Base-by-base conservation (phyloP, 257 asterid species). In the Verbena officinalis region DNA sequence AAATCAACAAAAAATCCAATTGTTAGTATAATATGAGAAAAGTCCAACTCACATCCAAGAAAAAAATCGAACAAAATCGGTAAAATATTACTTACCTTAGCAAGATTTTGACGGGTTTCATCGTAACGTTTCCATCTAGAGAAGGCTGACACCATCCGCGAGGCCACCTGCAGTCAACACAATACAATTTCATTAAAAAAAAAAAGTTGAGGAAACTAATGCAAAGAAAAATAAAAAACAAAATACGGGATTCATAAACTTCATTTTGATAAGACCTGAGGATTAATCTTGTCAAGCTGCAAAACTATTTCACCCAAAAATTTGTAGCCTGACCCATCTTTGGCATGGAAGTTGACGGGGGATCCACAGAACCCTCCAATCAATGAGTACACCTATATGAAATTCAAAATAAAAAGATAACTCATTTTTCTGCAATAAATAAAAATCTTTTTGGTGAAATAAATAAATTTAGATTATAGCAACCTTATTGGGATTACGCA, bases 61-160 rank as follows among this genome's bases (percentile, higher is more conserved):
- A 8, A 1, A 3, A 0, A 23, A 3, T n/a, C n/a, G n/a, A n/a
- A n/a, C n/a, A 51, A 11, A 22, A 1, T 21, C 7, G 42, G 34
- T 15, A 1, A 2, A 42, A n/a, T n/a, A n/a, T n/a, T n/a, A 13
- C 8, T 36, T 0, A 89, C 98, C 97, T 89, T 86, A 36, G 95
- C 92, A 57, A 80, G 95, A 56, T 59, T 71, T 67, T 89, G 96
- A 13, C 98, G 69, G 13, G 88, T 80, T 79, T 89, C 95, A 48
- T 92, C 98, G 44, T 77, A 92, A 16, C 96, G 98, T 68, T 76
- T 92, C 97, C 98, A 92, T 72, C 98, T 86, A 43, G 98, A 92
- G 80, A 92, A 84, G 62, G 89, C 86, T 0, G 97, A 86, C 20
- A 92, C 98, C 92, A 86, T 83, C 17, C 96, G 73, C 11, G 98